Evolutionary conservation across 768 basidiomycete species (phyloP).

Genomic region (Leccinum disarticulatum): DNA sequence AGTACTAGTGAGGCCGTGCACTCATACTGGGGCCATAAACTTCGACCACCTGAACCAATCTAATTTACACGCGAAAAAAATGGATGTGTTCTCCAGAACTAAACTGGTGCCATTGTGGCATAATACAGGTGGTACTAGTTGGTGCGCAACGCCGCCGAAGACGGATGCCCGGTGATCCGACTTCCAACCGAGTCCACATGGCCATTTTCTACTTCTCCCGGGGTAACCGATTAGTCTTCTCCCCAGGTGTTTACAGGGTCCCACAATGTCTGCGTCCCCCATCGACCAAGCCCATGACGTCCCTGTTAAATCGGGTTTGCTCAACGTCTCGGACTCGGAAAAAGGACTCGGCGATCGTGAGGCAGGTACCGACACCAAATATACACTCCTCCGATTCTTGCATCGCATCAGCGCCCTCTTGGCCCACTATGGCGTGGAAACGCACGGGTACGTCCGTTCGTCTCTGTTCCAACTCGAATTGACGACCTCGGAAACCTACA

Average conservation of each 20-base stretch:
- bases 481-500: conserved; percentile 8
- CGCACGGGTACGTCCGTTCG: conserved; percentile 35
- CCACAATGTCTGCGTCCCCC: conserved; percentile 7
- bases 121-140: not conserved
- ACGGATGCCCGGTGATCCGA: not conserved
- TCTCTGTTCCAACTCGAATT: not conserved
- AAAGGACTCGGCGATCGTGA: conserved; percentile 1
- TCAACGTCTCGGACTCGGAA: not conserved
- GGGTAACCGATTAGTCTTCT: not conserved
- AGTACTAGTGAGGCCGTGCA: no score
- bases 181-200: not conserved
- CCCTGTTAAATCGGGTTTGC: not conserved
- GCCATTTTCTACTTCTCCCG: not conserved
- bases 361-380: not conserved
- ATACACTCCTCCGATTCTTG: conserved; percentile 15
- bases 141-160: not conserved
- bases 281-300: not conserved
- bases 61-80: no score
- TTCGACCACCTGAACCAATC: not conserved
- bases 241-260: not conserved
- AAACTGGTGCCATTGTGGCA: no score
- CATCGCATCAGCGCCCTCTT: conserved; percentile 29
- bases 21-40: no score
- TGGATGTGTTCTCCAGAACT: not conserved
- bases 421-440: conserved; percentile 39